A percentile compares a stretch with the other conserved stretches of the same genome.
Evolutionary conservation across 768 basidiomycete species (phyloP).

Genomic region (Termitomyces heimii): DNA sequence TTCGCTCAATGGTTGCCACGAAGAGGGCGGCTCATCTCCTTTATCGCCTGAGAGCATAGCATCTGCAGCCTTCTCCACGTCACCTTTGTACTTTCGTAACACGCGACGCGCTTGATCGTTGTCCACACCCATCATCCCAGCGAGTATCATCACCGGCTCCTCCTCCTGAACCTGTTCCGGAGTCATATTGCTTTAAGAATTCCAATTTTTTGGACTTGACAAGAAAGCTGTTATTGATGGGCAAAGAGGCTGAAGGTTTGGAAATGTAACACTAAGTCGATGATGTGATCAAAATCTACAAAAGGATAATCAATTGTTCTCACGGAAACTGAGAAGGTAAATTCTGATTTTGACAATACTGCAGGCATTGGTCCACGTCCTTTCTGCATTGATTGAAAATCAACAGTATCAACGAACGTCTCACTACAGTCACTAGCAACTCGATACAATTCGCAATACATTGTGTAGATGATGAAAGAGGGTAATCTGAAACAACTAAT

Average conservation of each 20-base stretch:
- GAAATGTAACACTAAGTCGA: no score
- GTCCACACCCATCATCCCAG: conserved; percentile 27
- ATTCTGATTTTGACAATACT: no score
- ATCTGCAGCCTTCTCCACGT: conserved; percentile 49
- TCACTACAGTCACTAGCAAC: no score
- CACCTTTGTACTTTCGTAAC: conserved; percentile 53
- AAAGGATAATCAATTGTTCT: neutral
- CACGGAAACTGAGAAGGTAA: neutral
- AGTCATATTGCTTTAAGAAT: conserved; percentile 9
- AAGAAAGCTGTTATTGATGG: neutral
- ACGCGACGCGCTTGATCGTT: conserved; percentile 47
- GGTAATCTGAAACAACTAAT: no score
- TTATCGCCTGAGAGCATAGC: conserved; percentile 50
- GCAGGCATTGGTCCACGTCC: no score
- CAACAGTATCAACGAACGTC: no score
- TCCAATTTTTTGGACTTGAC: neutral
- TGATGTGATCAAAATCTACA: neutral
- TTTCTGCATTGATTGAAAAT: no score
- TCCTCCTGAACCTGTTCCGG: conserved; percentile 22
- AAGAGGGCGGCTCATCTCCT: conserved; percentile 22
- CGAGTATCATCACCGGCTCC: conserved; percentile 26
- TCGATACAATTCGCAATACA: no score
- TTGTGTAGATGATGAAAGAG: no score
- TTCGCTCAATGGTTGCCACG: conserved; percentile 12
- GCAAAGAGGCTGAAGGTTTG: neutral